These are phyloP conservation scores for Dispira simplex DNA, from an alignment of 192 early-diverging fungal genomes.

Conservation along the genomic window DNA sequence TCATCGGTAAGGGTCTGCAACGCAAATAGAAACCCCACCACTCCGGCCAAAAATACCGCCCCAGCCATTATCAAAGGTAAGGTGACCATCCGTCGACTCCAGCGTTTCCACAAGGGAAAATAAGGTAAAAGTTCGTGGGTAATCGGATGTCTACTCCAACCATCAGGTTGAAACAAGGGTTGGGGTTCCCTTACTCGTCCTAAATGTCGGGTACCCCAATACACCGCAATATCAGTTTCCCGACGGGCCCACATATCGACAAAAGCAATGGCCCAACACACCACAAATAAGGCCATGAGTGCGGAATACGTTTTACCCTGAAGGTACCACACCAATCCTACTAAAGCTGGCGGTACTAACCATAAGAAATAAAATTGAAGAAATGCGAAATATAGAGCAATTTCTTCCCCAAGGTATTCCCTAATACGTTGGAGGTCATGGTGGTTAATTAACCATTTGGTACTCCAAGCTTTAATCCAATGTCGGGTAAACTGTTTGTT, in stretches of 20 bases:
- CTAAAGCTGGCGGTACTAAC: constrained; percentile 46
- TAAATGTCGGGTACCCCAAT: constrained; percentile 58
- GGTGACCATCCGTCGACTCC: constrained; percentile 38
- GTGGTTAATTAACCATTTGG: constrained; percentile 59
- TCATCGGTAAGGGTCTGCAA: constrained; percentile 62
- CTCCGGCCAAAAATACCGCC: constrained; percentile 35
- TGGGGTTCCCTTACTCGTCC: not conserved
- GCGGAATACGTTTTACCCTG: constrained; percentile 39
- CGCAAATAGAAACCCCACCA: constrained; percentile 53
- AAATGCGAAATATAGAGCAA: constrained; percentile 93
- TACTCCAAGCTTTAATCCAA: constrained; percentile 72
- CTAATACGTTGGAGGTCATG: constrained; percentile 59
- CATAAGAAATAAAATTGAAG: constrained; percentile 74
- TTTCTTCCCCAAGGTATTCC: constrained; percentile 77
- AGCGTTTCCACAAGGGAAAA: constrained; percentile 55
- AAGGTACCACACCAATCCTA: constrained; percentile 45
- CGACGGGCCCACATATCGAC: constrained; percentile 72
- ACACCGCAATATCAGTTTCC: constrained; percentile 48
- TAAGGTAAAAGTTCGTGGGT: constrained; percentile 60
- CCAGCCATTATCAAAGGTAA: constrained; percentile 41
- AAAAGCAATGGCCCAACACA: constrained; percentile 52
- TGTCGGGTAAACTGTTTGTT: constrained; percentile 60
- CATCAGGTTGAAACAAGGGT: constrained; percentile 52
- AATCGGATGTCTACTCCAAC: constrained; percentile 35
- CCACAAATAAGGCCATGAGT: constrained; percentile 43